Base-by-base conservation (phyloP, 192 early-diverging fungal species). In the Obelidium mucronatum region DNA sequence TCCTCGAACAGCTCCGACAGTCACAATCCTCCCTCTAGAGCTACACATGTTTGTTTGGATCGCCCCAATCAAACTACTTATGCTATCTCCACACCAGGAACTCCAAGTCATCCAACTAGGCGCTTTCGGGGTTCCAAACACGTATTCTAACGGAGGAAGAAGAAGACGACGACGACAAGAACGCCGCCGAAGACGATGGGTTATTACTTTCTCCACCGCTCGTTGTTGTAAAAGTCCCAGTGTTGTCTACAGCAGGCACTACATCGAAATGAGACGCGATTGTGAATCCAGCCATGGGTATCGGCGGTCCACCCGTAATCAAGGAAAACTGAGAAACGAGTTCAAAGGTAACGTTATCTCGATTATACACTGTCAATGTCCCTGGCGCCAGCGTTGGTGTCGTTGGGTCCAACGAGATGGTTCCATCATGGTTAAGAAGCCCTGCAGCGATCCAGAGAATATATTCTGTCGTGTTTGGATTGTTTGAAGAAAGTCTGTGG, bases 21-120 rank as follows among this genome's bases (percentile, higher is more conserved):
- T 58, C 1, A 72, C 70, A 59, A 72, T 72, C 70, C 70, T 17
- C 3, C 70, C 70, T 17, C 70, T 51, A 13, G 44, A 35, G 33
- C 28, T 34, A 36, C 70, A 72, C 70, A 72, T 72, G 54, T 72
- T 72, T 11, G 70, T 72, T 30, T 72, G 70, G 39, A 72, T 72
- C 70, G 70, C 70, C 2, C 70, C 70, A 59, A 72, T 55, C 51
- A 72, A 37, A 22, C 53, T 58, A n/a, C 28, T 58, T 11, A 72
- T 30, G n/a, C 70, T 72, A 37, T 72, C 70, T 15, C 70, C 70
- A 53, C 70, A 72, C 70, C 70, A 72, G 28, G 33, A 37, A 37
- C 70, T 72, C 70, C 70, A 72, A 39, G 28, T 59, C 70, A 72
- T 72, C 70, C 70, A 72, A 30, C 54, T 59, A n/a, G 40, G 70